These are phyloP conservation scores for Pythium brachiatum DNA, from an alignment of 352 stramenopile genomes.

Conservation along the genomic window DNA sequence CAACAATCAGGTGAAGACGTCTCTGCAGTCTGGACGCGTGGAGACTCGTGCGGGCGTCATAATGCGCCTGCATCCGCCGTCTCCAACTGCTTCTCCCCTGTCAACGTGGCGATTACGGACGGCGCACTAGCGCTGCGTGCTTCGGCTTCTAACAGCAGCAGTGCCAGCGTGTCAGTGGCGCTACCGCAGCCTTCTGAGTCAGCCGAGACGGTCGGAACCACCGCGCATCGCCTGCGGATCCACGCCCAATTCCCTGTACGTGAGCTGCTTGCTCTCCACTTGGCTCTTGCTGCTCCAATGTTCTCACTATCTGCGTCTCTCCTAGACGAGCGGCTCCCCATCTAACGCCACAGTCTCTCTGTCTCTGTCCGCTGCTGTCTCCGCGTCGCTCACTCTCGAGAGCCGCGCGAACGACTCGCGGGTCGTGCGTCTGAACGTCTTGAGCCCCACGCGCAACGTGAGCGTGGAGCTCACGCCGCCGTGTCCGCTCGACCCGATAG, in stretches of 20 bases:
- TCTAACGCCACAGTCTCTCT: slow-evolving; percentile 2
- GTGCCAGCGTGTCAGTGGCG: slow-evolving; percentile 7
- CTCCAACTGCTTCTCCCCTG: neutral
- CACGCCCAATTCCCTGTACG: slow-evolving; percentile 16
- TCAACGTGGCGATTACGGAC: slow-evolving; percentile 10
- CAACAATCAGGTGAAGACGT: neutral
- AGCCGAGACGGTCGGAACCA: neutral
- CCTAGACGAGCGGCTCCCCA: neutral
- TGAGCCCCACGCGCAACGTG: slow-evolving; percentile 4
- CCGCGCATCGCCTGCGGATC: slow-evolving; percentile 10
- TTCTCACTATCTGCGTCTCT: neutral
- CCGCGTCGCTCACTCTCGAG: slow-evolving; percentile 10
- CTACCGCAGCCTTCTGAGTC: neutral
- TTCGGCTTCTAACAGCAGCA: neutral
- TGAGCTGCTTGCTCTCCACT: neutral
- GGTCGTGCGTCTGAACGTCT: slow-evolving; percentile 5
- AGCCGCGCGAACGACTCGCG: neutral
- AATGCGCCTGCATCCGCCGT: neutral
- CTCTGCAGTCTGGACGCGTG: slow-evolving; percentile 9
- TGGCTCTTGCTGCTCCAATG: neutral
- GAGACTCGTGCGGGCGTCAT: slow-evolving; percentile 2
- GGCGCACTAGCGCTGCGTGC: slow-evolving; percentile 15
- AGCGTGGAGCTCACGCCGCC: slow-evolving; percentile 14
- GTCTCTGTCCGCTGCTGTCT: neutral
- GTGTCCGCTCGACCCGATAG: slow-evolving; percentile 7